Evolutionary conservation across 1,284 basidiomycete genomes (phyloP).

Genomic region (Ceratobasidium sp.): DNA sequence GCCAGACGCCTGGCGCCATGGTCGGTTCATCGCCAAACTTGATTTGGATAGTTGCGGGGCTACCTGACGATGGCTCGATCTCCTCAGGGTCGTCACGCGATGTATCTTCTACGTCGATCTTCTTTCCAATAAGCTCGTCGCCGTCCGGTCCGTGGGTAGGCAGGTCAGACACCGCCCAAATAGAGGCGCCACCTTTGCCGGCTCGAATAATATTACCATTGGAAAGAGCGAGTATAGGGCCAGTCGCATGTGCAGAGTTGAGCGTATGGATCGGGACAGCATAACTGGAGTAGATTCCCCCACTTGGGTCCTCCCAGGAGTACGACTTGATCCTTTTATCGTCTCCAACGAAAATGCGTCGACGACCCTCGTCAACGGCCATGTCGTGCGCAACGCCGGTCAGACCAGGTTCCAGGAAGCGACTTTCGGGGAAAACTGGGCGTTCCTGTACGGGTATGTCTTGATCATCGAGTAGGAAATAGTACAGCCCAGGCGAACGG

Average conservation of each 20-base stretch:
- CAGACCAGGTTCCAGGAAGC: constrained; percentile 4
- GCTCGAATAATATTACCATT: constrained; percentile 32
- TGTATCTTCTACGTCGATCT: not conserved
- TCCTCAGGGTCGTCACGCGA: constrained; percentile 16
- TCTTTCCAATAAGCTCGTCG: constrained; percentile 5
- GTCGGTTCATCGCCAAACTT: constrained; percentile 3
- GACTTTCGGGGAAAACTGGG: not conserved
- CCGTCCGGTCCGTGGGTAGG: constrained; percentile 26
- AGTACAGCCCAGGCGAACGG: constrained; percentile 2
- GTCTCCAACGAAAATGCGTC: constrained; percentile 26
- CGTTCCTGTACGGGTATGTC: not conserved
- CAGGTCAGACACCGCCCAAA: constrained; percentile 18
- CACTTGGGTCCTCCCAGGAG: constrained; percentile 3
- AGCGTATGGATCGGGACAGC: constrained; percentile 31
- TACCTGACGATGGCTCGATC: constrained; percentile 34
- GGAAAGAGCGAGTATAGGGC: constrained; percentile 9
- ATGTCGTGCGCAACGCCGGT: constrained; percentile 1
- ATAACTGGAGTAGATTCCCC: not conserved
- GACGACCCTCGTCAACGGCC: constrained; percentile 13
- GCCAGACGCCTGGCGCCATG: constrained; percentile 6
- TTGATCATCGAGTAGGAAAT: constrained; percentile 6
- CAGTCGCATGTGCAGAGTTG: not conserved
- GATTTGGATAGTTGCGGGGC: not conserved
- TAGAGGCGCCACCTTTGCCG: constrained; percentile 5
- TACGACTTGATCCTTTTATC: constrained; percentile 23